Evolutionary conservation across 2,329 filamentous ascomycete genomes (phyloP).

Genomic region (Blastomyces gilchristii): DNA sequence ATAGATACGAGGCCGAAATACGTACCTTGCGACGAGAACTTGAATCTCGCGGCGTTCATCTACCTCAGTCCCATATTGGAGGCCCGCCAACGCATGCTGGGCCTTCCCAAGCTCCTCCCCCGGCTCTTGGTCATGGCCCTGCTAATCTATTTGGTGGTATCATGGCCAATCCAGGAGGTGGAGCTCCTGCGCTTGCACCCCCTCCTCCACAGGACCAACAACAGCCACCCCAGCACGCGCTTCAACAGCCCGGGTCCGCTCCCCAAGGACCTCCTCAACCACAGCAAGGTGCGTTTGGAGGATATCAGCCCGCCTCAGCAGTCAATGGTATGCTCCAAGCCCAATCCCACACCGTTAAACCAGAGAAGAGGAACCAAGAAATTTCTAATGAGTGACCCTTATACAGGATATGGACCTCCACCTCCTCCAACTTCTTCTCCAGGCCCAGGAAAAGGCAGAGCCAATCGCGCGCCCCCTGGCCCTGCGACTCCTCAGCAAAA

Average conservation of each 20-base stretch:
- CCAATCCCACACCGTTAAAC: conserved; percentile 7
- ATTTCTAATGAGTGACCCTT: conserved; percentile 8
- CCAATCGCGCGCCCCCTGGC: conserved; percentile 50
- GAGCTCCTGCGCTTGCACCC: conserved; percentile 71
- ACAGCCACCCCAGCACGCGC: conserved; percentile 48
- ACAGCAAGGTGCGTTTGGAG: conserved; percentile 55
- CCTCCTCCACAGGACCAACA: conserved; percentile 61
- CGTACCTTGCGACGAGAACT: conserved; percentile 77
- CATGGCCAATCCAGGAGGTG: conserved; percentile 82
- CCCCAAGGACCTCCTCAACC: conserved; percentile 59
- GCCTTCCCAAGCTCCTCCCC: conserved; percentile 74
- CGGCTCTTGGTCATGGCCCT: conserved; percentile 71
- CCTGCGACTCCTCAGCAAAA: conserved; percentile 89
- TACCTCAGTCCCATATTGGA: conserved; percentile 57
- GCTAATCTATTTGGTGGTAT: conserved; percentile 91
- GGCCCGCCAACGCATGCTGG: conserved; percentile 67
- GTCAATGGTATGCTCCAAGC: conserved; percentile 48
- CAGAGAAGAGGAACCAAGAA: conserved; percentile 25
- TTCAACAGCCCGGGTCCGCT: conserved; percentile 48
- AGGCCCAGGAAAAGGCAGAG: conserved; percentile 65
- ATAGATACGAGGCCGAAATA: conserved; percentile 89
- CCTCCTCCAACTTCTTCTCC: conserved; percentile 80
- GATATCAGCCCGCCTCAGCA: conserved; percentile 53
- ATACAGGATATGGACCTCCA: conserved; percentile 64
- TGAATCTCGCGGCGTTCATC: conserved; percentile 56